Percentiles rank a stretch among this genome's conserved stretches.
These are phyloP conservation scores for Collybiopsis confluens DNA, from an alignment of 768 basidiomycete genomes.

Conservation along the genomic window DNA sequence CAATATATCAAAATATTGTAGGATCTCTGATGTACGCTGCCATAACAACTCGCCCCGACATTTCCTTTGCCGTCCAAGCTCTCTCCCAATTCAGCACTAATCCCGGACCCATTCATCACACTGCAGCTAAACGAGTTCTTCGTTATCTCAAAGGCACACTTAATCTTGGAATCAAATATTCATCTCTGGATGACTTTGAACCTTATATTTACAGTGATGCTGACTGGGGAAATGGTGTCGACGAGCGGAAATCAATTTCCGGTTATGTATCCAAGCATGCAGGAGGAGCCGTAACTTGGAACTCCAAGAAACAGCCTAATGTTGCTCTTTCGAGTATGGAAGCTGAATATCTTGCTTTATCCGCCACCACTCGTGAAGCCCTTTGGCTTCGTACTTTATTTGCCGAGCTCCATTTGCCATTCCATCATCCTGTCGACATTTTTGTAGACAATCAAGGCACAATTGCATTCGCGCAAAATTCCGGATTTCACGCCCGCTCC, in stretches of 20 bases:
- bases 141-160: conserved; percentile 8
- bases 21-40: conserved; percentile 22
- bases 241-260: conserved; percentile 2
- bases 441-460: no score
- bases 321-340: no score
- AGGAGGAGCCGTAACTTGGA: no score
- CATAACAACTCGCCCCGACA: conserved; percentile 23
- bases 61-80: conserved; percentile 16
- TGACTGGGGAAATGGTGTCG: not conserved
- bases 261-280: not conserved
- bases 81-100: conserved; percentile 24
- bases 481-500: no score
- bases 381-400: no score
- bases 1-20: conserved; percentile 17
- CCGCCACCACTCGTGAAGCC: no score
- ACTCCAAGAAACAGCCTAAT: no score
- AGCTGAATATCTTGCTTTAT: no score
- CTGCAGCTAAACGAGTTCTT: conserved; percentile 4
- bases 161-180: conserved; percentile 4
- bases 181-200: not conserved
- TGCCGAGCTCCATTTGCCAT: no score
- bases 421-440: no score
- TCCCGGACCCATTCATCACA: conserved; percentile 21
- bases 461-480: no score
- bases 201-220: not conserved